phyloP scores from a whole-genome alignment of 2,329 filamentous ascomycete genomes.

The Botrytis tulipae region DNA sequence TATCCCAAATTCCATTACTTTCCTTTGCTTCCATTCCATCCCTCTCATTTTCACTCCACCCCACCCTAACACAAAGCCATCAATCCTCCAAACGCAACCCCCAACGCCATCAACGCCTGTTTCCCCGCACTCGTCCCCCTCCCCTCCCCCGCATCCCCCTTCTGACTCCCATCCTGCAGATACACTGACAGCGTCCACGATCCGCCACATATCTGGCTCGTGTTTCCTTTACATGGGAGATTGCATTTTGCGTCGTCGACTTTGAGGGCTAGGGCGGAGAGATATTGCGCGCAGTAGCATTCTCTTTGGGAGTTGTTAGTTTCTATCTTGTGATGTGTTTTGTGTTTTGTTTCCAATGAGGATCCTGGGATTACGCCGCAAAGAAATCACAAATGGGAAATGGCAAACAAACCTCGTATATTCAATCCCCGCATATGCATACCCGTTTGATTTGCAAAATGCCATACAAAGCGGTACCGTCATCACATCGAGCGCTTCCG shows the following conservation, averaged over 20 bases:
- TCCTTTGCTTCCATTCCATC: background rate
- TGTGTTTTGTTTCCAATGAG: too few species aligned
- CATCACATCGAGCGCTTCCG: conserved; percentile 28
- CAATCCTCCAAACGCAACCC: background rate
- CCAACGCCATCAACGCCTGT: background rate
- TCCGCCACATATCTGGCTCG: conserved; percentile 15
- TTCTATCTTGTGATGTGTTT: background rate
- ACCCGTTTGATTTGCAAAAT: conserved; percentile 26
- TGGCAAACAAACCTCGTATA: conserved; percentile 32
- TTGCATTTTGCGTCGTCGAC: conserved; percentile 2
- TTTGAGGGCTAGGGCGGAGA: background rate
- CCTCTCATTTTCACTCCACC: too few species aligned
- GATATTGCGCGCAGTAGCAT: conserved; percentile 18
- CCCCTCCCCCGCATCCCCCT: background rate
- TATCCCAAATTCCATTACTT: background rate
- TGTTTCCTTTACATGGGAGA: conserved; percentile 14
- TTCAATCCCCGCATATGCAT: conserved; percentile 34
- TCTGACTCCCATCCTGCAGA: background rate
- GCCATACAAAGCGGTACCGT: conserved; percentile 31
- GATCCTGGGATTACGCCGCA: too few species aligned
- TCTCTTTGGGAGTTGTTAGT: background rate
- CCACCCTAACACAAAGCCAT: background rate
- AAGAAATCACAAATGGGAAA: background rate
- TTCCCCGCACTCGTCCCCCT: background rate
- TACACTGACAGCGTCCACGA: conserved; percentile 14